phyloP scores from a whole-genome alignment of 225 moss, liverwort and hornwort species.

The Sphagnum contortum region DNA sequence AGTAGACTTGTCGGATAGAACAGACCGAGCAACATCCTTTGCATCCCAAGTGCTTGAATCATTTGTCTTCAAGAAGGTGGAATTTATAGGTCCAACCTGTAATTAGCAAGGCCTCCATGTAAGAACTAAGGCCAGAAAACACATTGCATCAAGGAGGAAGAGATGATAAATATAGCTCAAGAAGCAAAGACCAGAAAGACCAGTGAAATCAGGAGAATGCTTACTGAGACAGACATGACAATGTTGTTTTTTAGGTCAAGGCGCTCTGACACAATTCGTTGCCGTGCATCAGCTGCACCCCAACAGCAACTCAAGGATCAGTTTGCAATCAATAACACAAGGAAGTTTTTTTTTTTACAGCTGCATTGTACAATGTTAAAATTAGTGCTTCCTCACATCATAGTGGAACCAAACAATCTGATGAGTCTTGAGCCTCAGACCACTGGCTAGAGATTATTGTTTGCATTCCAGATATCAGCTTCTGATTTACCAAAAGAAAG shows the following conservation, averaged over 20 bases:
- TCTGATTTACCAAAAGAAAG: too few species aligned
- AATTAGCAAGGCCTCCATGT: slow-evolving; percentile 1
- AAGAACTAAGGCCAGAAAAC: too few species aligned
- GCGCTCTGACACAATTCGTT: slow-evolving; percentile 95
- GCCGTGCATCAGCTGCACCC: slow-evolving; percentile 86
- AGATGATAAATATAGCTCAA: too few species aligned
- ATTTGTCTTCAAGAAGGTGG: slow-evolving; percentile 54
- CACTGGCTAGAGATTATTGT: too few species aligned
- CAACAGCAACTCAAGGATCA: slow-evolving; percentile 1
- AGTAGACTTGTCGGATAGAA: slow-evolving; percentile 97
- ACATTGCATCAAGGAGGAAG: too few species aligned
- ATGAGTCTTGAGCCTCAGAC: too few species aligned
- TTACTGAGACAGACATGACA: slow-evolving; percentile 90
- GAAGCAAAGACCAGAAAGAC: too few species aligned
- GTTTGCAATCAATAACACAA: not conserved
- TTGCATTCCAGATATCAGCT: too few species aligned
- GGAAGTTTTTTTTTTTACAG: not conserved
- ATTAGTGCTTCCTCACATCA: too few species aligned
- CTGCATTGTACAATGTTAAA: too few species aligned
- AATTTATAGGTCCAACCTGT: slow-evolving; percentile 85
- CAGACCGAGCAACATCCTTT: slow-evolving; percentile 84
- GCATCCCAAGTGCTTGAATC: slow-evolving; percentile 63
- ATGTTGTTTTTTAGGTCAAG: slow-evolving; percentile 74
- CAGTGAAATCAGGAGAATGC: not conserved
- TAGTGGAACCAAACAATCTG: too few species aligned